Percentiles rank a stretch among this genome's conserved stretches.
Evolutionary conservation across 768 basidiomycete species (phyloP).

Genomic region (Phlebiopsis gigantea): DNA sequence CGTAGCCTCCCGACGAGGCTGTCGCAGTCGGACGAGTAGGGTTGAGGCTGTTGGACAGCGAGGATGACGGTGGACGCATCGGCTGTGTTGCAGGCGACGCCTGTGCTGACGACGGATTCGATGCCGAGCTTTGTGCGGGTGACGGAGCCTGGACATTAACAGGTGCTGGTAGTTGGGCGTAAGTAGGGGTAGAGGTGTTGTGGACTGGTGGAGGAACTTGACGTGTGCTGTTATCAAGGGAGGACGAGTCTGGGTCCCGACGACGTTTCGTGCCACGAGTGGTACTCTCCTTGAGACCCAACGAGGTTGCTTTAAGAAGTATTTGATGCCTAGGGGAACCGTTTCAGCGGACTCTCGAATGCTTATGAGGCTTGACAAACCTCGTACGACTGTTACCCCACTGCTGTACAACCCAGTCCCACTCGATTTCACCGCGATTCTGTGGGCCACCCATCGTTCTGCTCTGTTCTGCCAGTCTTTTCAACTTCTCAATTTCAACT

Average conservation of each 20-base stretch:
- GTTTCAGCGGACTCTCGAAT: neutral
- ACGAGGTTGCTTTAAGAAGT: constrained; percentile 71
- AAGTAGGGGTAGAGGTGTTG: constrained; percentile 27
- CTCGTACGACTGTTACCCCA: constrained; percentile 74
- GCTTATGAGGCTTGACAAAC: constrained; percentile 31
- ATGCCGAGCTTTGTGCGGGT: constrained; percentile 30
- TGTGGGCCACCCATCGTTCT: constrained; percentile 34
- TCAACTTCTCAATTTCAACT: constrained; percentile 67
- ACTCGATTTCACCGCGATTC: constrained; percentile 59
- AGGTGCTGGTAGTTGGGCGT: constrained; percentile 20
- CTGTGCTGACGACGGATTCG: constrained; percentile 9
- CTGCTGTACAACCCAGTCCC: constrained; percentile 72
- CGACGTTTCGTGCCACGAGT: constrained; percentile 57
- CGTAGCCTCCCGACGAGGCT: constrained; percentile 16
- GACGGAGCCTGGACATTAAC: constrained; percentile 3
- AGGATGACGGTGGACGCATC: constrained; percentile 7
- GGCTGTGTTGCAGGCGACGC: constrained; percentile 13
- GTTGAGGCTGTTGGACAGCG: constrained; percentile 35
- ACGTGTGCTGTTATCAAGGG: constrained; percentile 19
- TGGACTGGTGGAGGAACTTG: constrained; percentile 20
- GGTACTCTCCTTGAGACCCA: constrained; percentile 75
- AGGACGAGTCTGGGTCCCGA: constrained; percentile 32
- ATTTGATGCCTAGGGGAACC: constrained; percentile 63
- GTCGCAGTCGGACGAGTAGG: constrained; percentile 28
- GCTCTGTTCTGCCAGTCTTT: constrained; percentile 65